Evolutionary conservation across 2,329 filamentous ascomycete genomes (phyloP).

Genomic region (Biscogniauxia marginata): DNA sequence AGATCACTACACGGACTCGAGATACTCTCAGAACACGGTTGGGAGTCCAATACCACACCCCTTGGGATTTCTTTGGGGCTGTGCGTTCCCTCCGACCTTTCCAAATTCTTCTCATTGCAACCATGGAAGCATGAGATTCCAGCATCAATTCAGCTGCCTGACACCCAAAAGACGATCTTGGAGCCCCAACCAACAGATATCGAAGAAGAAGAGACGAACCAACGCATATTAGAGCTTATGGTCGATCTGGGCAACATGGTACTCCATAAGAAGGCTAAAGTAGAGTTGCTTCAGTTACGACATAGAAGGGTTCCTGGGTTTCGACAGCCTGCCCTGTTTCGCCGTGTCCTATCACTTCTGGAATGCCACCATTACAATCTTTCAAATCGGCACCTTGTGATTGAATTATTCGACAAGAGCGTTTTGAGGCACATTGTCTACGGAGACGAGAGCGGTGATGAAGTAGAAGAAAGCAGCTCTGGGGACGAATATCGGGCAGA

Average conservation of each 20-base stretch:
- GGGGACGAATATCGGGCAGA: constrained; percentile 55
- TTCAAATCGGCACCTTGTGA: constrained; percentile 81
- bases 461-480: constrained; percentile 42
- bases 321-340: constrained; percentile 73
- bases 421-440: constrained; percentile 84
- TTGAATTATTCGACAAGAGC: constrained; percentile 91
- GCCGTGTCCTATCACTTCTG: constrained; percentile 78
- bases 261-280: constrained; percentile 81
- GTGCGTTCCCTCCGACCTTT: constrained; percentile 78
- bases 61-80: constrained; percentile 82
- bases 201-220: constrained; percentile 59
- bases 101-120: constrained; percentile 71
- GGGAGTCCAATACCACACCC: constrained; percentile 86
- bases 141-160: constrained; percentile 47
- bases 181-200: constrained; percentile 52
- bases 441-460: constrained; percentile 53
- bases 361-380: constrained; percentile 89
- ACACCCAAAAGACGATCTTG: constrained; percentile 52
- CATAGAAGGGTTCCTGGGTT: constrained; percentile 75
- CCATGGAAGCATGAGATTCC: constrained; percentile 56
- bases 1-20: constrained; percentile 89
- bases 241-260: constrained; percentile 92
- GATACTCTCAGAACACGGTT: constrained; percentile 84
- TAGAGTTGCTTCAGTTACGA: constrained; percentile 74
- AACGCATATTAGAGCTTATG: constrained; percentile 80